Conservation (phyloP, 1,139 yeast genomes). For the Meyerozyma guilliermondii region DNA sequence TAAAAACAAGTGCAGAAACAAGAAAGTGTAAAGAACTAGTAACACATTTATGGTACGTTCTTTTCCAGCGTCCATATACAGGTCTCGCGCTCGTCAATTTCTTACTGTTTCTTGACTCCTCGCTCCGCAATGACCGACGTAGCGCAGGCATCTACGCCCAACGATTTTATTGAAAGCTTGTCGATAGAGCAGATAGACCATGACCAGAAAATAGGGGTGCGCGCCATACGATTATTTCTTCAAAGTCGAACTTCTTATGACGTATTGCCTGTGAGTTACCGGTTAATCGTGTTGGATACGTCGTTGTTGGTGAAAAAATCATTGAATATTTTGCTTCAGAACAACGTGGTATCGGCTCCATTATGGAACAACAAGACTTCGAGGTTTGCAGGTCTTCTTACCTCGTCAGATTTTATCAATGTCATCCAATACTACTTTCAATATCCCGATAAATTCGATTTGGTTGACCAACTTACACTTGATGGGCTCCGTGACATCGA, state of each 20-base stretch:
- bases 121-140: slow-evolving; percentile 15
- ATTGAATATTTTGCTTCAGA: slow-evolving; percentile 82
- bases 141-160: slow-evolving; percentile 30
- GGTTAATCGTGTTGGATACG: slow-evolving; percentile 91
- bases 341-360: slow-evolving; percentile 94
- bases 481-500: slow-evolving; percentile 86
- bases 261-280: slow-evolving; percentile 91
- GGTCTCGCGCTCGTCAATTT: not conserved
- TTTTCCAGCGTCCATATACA: not conserved
- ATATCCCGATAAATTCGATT: slow-evolving; percentile 83
- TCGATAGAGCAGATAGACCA: slow-evolving; percentile 42
- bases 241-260: slow-evolving; percentile 94
- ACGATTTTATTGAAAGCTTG: slow-evolving; percentile 40
- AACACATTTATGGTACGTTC: too few species aligned
- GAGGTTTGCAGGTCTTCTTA: slow-evolving; percentile 88
- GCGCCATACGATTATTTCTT: slow-evolving; percentile 76
- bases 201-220: slow-evolving; percentile 65
- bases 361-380: slow-evolving; percentile 90
- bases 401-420: slow-evolving; percentile 89
- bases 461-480: slow-evolving; percentile 80
- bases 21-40: too few species aligned
- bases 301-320: slow-evolving; percentile 87
- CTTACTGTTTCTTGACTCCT: not conserved
- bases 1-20: not conserved
- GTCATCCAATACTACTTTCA: slow-evolving; percentile 94